Evolutionary conservation across 2,329 filamentous ascomycete genomes (phyloP), one percentile per base, ranked within the genome.

Genomic region (Aureobasidium subglaciale): DNA sequence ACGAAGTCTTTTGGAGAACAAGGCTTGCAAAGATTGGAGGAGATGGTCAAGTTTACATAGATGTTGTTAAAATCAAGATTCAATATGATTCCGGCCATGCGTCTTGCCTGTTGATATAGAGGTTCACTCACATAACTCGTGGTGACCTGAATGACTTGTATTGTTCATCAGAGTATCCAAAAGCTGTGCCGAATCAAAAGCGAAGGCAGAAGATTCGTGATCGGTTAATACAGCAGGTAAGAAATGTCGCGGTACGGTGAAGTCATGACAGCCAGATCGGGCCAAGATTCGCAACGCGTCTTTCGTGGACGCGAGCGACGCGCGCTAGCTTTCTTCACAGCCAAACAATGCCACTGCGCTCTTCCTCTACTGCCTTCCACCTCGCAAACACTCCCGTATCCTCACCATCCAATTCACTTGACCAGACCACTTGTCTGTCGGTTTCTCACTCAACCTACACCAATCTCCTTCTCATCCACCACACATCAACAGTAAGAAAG

Each of bases 401-500:
- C 6, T 15, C 20, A 18, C 24, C 27, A 6, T 32, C 15, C 34
- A 20, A 27, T 38, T 15, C 24, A 29, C 22, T 38, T 25, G 38
- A 32, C 15, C 15, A 32, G n/a, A 29, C 20, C 48, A 13, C n/a
- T 11, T 11, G 25, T 41, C 48, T 41, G 18, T 41, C 48, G 29
- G 16, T 11, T n/a, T 11, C 8, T 2, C n/a, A 11, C 24, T 38
- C 27, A 18, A 16, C 5, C n/a, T 11, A 34, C 27, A 7, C 9
- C 22, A 35, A 16, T 22, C 35, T 5, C 27, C n/a, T 18, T 32
- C 4, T 5, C 18, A 40, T 27, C 16, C 4, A 25, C 10, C 50
- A 54, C 38, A 43, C 50, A 42, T 42, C 50, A 54, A 8, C 50
- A 54, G 50, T 54, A 43, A 42, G 50, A 43, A 15, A 15, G 6